Evolutionary conservation across 352 stramenopile genomes (phyloP).

Genomic region (Nothophytophthora sp.): DNA sequence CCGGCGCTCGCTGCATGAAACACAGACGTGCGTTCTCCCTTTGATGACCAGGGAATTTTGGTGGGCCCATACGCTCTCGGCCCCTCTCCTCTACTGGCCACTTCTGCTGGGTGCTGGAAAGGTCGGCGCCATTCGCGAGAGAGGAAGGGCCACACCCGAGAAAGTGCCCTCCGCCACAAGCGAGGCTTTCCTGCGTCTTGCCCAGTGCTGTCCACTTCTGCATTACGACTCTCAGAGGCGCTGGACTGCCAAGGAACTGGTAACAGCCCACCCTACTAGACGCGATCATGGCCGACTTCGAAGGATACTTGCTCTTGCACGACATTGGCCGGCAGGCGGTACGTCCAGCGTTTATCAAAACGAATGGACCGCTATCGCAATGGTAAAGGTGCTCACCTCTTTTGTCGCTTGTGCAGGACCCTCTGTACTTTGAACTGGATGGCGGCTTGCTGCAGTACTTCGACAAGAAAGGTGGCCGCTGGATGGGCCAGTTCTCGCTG

Average conservation of each 20-base stretch:
- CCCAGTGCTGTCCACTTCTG: conserved; percentile 9
- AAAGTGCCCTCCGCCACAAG: too few relatives aligned
- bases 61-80: conserved; percentile 4
- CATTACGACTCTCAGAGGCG: conserved; percentile 6
- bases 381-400: too few relatives aligned
- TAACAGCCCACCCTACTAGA: too few relatives aligned
- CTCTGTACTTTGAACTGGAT: conserved; percentile 79
- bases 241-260: not conserved
- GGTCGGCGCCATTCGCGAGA: conserved; percentile 14
- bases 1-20: too few relatives aligned
- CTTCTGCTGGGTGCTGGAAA: too few relatives aligned
- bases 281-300: conserved; percentile 71
- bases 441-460: conserved; percentile 75
- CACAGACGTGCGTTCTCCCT: too few relatives aligned
- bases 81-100: too few relatives aligned
- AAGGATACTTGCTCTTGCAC: conserved; percentile 79
- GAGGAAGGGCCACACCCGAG: conserved; percentile 8
- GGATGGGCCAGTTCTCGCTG: conserved; percentile 70
- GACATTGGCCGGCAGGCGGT: conserved; percentile 46
- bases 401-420: conserved; percentile 51
- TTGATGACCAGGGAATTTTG: conserved; percentile 21
- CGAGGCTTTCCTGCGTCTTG: too few relatives aligned
- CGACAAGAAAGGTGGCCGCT: conserved; percentile 68
- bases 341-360: too few relatives aligned
- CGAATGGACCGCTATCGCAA: too few relatives aligned